These are phyloP conservation scores for Gyrodon lividus DNA, from an alignment of 768 basidiomycete genomes.

Conservation along the genomic window DNA sequence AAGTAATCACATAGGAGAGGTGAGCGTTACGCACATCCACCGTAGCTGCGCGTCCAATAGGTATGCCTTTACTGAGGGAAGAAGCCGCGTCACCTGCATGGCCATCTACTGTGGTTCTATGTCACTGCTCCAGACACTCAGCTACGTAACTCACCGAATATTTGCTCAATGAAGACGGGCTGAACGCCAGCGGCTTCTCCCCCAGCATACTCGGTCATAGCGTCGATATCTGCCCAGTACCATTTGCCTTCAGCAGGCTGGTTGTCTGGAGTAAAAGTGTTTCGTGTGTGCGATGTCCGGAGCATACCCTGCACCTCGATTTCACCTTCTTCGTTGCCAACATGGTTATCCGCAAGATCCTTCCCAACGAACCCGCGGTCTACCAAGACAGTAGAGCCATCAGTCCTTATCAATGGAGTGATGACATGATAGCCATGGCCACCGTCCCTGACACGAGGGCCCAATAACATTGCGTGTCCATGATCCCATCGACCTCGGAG, in stretches of 20 bases:
- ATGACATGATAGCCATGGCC: conserved; percentile 84
- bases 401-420: conserved; percentile 77
- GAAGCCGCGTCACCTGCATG: conserved; percentile 71
- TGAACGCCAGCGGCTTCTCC: conserved; percentile 73
- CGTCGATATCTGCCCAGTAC: conserved; percentile 87
- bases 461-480: conserved; percentile 72
- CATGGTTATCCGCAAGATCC: conserved; percentile 46
- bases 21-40: conserved; percentile 93
- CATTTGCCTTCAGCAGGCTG: conserved; percentile 75
- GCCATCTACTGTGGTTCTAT: conserved; percentile 56
- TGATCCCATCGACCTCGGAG: conserved; percentile 80
- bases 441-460: conserved; percentile 88
- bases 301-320: conserved; percentile 87
- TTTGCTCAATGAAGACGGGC: conserved; percentile 86
- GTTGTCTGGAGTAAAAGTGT: conserved; percentile 88
- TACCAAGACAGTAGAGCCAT: conserved; percentile 84
- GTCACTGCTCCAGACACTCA: neutral
- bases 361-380: conserved; percentile 86
- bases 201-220: conserved; percentile 77
- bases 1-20: conserved; percentile 92
- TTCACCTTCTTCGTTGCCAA: conserved; percentile 45
- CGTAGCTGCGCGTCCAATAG: conserved; percentile 78
- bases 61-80: conserved; percentile 66
- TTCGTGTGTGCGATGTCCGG: conserved; percentile 69
- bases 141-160: conserved; percentile 65